A percentile compares a stretch with the other conserved stretches of the same genome.
phyloP scores from a whole-genome alignment of 345 rosid species.

The rapeseed (Brassica napus) region Da-Ae NC_063452.1:739501-740000 shows the following conservation, averaged over 20 bases:
- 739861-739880: no score
- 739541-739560: slow-evolving; percentile 18
- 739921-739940: no score
- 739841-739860: no score
- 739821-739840: no score
- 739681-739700: slow-evolving; percentile 52
- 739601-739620: slow-evolving; percentile 39
- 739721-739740: slow-evolving; percentile 59
- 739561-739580: neutral
- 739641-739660: slow-evolving; percentile 43
- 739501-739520: slow-evolving; percentile 20
- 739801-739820: neutral
- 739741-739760: slow-evolving; percentile 41
- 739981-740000: no score
- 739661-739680: slow-evolving; percentile 65
- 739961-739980: no score
- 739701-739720: slow-evolving; percentile 38
- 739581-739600: neutral
- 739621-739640: slow-evolving; percentile 35
- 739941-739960: no score
- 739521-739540: slow-evolving; percentile 2
- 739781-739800: neutral
- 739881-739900: no score
- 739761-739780: slow-evolving; percentile 25
- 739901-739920: no score